Percentiles rank a stretch among this genome's conserved stretches.
phyloP scores from a whole-genome alignment of 2,329 filamentous ascomycete species.

The Furcasterigmium sp. region DNA sequence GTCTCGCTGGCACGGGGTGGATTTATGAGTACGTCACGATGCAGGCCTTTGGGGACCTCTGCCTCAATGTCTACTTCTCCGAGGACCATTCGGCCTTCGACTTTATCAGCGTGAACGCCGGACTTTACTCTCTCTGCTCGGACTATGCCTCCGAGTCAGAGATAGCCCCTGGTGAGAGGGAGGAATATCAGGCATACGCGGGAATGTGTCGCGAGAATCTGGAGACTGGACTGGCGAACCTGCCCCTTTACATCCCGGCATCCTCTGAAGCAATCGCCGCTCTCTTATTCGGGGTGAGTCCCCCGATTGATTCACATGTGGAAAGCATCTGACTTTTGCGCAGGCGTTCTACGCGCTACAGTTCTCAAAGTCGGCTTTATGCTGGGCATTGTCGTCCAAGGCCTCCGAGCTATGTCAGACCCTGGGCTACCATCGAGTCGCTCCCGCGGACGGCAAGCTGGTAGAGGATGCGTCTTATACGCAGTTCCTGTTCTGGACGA shows the following conservation, averaged over 20 bases:
- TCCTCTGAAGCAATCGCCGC: constrained; percentile 17
- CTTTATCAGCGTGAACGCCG: constrained; percentile 23
- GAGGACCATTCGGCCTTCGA: constrained; percentile 20
- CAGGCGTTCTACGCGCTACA: constrained; percentile 22
- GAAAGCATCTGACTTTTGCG: neutral
- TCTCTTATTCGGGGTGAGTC: constrained; percentile 14
- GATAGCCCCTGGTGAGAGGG: constrained; percentile 8
- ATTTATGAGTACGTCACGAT: constrained; percentile 20
- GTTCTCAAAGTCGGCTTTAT: constrained; percentile 22
- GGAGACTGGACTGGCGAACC: constrained; percentile 21
- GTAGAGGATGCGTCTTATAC: neutral
- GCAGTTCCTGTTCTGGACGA: constrained; percentile 46
- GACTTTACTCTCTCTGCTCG: constrained; percentile 22
- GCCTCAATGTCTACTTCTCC: constrained; percentile 23
- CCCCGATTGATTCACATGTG: no score
- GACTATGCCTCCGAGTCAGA: constrained; percentile 11
- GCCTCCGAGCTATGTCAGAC: constrained; percentile 23
- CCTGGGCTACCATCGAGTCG: constrained; percentile 18
- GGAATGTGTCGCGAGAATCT: constrained; percentile 20
- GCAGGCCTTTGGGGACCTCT: constrained; percentile 22
- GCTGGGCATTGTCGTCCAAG: constrained; percentile 19
- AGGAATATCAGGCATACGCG: constrained; percentile 17
- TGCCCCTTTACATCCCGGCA: constrained; percentile 24
- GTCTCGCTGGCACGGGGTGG: constrained; percentile 16
- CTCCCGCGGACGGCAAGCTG: neutral